A percentile compares a stretch with the other conserved stretches of the same genome.
Evolutionary conservation across 164 flowering plant genomes (phyloP).

Genomic region (Sedum album): DNA sequence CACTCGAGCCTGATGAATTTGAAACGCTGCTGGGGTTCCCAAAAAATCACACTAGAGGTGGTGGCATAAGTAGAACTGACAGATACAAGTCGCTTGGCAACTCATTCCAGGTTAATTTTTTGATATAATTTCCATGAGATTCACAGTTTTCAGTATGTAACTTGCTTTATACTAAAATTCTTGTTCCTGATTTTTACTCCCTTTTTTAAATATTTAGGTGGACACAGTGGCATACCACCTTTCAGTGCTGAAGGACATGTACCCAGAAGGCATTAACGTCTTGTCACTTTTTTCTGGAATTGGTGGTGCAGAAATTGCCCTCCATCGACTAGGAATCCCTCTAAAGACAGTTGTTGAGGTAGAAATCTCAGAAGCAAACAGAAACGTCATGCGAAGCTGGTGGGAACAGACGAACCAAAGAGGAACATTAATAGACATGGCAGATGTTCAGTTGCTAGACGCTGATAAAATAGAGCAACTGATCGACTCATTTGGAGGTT

Average conservation of each 20-base stretch:
- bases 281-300: not conserved
- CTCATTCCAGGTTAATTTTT: constrained; percentile 62
- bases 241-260: constrained; percentile 48
- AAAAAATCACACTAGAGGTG: constrained; percentile 81
- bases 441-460: constrained; percentile 45
- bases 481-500: constrained; percentile 47
- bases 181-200: not conserved
- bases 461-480: constrained; percentile 35
- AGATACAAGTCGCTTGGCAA: constrained; percentile 76
- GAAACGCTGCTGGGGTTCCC: constrained; percentile 86
- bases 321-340: constrained; percentile 73
- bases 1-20: constrained; percentile 81
- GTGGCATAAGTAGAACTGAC: constrained; percentile 79
- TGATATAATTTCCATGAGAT: not conserved
- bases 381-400: constrained; percentile 61
- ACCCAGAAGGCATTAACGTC: not conserved
- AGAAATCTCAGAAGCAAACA: constrained; percentile 68
- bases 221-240: constrained; percentile 90
- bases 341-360: constrained; percentile 76
- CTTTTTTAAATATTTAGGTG: constrained; percentile 30
- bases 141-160: not conserved
- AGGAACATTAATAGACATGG: constrained; percentile 45
- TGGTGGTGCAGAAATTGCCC: constrained; percentile 45
- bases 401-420: constrained; percentile 88
- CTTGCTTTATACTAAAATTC: too few species aligned